Base-by-base conservation (phyloP, 2,329 filamentous ascomycete species). In the Aspergillus chevalieri region DNA sequence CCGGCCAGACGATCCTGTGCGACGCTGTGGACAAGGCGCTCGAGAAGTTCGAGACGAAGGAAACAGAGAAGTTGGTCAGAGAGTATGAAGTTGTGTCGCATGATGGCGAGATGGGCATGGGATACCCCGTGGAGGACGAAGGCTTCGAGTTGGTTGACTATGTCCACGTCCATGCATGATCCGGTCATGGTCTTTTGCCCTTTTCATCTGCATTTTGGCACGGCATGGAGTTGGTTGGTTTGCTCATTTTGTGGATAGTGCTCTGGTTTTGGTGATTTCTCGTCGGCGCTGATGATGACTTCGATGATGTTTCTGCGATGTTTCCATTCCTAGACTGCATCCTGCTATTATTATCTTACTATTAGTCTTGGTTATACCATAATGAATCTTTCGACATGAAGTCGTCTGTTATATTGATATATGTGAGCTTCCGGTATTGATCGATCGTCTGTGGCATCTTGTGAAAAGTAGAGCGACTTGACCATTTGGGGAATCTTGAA, bases 61-160 rank as follows among this genome's bases (percentile, higher is more conserved):
- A 81, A 67, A 83, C 79, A 2, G 78, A 81, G 66, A 80, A 81
- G 67, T 64, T 84, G 44, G 76, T 81, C 63, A 78, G 77, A 68
- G 80, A 83, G 67, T 84, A 83, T 57, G 80, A 83, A 60, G 74
- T 74, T 72, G 57, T 76, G 71, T 56, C 74, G 22, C 59, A 59
- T 15, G 65, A 68, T 41, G 64, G 66, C 30, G 68, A 70, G 52
- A 71, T 46, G 3, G 48, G 52, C 19, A 48, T 41, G 24, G 61
- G 63, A 24, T 64, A 65, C 50, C 52, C 58, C 4, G 64, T 62
- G 5, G 63, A 64, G 19, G 67, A 69, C 42, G 72, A 73, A 47
- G 38, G 38, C 15, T 74, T 73, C 53, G 71, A 74, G 60, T 48
- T 74, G 39, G 65, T 74, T 33, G 65, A 69, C 47, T 60, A 65